Percentiles rank a stretch among this genome's conserved stretches.
These are phyloP conservation scores for Cercospora zeae-maydis DNA, from an alignment of 2,329 filamentous ascomycete genomes.

Conservation along the genomic window DNA sequence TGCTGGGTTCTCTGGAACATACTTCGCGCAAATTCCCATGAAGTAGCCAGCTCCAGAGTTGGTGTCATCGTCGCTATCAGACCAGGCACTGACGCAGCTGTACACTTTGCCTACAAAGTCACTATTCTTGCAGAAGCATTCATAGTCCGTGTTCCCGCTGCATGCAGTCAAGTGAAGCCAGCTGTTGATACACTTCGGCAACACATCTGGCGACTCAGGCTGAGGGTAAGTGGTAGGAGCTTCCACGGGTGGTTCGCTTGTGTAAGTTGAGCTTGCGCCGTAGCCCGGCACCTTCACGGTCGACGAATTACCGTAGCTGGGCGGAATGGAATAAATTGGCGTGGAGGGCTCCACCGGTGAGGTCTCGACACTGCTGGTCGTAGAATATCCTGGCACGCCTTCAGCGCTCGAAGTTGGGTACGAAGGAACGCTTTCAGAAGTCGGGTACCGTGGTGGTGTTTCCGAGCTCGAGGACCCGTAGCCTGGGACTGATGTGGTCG, in stretches of 20 bases:
- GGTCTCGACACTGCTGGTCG: conserved; percentile 22
- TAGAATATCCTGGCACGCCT: conserved; percentile 11
- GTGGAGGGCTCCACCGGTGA: conserved; percentile 17
- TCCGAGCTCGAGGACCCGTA: conserved; percentile 18
- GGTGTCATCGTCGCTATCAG: conserved; percentile 62
- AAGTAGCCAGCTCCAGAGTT: conserved; percentile 74
- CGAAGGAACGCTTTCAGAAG: conserved; percentile 19
- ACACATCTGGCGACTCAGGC: conserved; percentile 60
- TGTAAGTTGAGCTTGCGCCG: conserved; percentile 26
- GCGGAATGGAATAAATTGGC: conserved; percentile 1
- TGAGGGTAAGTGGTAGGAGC: conserved; percentile 20
- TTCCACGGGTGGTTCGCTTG: conserved; percentile 41
- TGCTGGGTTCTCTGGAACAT: conserved; percentile 73
- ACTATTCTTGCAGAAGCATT: conserved; percentile 81
- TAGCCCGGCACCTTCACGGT: conserved; percentile 15
- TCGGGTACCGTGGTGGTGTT: conserved; percentile 3
- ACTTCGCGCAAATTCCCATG: conserved; percentile 82
- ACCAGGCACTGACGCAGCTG: conserved; percentile 75
- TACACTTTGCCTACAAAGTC: conserved; percentile 77
- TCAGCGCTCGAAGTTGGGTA: conserved; percentile 10
- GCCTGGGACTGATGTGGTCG: conserved; percentile 13
- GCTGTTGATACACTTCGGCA: conserved; percentile 88
- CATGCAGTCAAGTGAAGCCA: conserved; percentile 75
- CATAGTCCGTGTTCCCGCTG: conserved; percentile 74
- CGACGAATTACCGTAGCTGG: conserved; percentile 14